Base-by-base conservation (phyloP, 83 land plant species). In the Isoetes engelmannii region DNA sequence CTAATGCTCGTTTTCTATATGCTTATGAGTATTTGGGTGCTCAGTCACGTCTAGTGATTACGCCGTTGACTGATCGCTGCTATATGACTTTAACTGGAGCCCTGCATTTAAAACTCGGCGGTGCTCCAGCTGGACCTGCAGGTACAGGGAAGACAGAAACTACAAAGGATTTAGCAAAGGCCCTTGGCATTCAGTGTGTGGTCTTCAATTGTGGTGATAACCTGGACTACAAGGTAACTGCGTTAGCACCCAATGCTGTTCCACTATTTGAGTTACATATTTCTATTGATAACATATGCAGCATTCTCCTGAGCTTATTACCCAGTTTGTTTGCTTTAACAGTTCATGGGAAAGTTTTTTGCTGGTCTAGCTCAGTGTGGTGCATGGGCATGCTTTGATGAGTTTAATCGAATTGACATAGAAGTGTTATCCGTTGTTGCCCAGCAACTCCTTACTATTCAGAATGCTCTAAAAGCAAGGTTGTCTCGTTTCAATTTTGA, bases 271-370 rank as follows among this genome's bases (percentile, higher is more conserved):
- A 28, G 37, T 28, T 28, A 28, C 37, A 28, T 28, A 28, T 28
- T 28, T 2, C 37, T 28, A 28, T 28, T 28, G 37, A 28, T 28
- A 28, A 28, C 37, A 28, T 28, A 2, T 28, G 37, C 2, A 28
- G 37, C 37, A 28, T 28, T 28, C 2, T 28, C 2, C 2, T 0
- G 37, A 0, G 37, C 37, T 28, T 28, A 28, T 28, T 28, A 28
- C 37, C 0, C 37, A 51, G 15, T 51, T 51, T 10, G 15, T 10
- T 53, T 18, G 12, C 19, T 55, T 10, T 18, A 20, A 13, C 69
- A 77, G 79, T 77, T 77, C 19, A 77, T 77, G 80, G 80, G 80
- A 9, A 77, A 77, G 45, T 77, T 77, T 60, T 77, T 77, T 73
- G 77, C 77, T 0, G 80, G 80, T 45, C 77, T 77, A 47, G 70